A percentile compares a stretch with the other conserved stretches of the same genome.
phyloP scores from a whole-genome alignment of 352 stramenopile species.

The Phytopythium mirpurense region DNA sequence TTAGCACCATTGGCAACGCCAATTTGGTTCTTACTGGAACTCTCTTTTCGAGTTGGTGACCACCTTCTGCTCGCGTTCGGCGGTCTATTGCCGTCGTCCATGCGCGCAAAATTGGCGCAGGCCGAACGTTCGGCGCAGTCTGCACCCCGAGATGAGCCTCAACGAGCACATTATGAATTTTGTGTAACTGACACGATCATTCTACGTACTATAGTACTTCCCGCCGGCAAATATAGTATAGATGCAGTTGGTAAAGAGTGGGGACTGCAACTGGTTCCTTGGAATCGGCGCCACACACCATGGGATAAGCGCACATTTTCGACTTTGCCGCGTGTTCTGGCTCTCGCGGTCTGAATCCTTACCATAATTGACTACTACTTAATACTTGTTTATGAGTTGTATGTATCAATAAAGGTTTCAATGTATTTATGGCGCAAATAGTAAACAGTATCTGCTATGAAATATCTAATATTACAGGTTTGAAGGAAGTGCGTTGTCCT shows the following conservation, averaged over 20 bases:
- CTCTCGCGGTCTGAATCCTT: neutral
- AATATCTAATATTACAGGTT: neutral
- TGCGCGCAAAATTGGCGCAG: neutral
- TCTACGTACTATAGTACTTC: too few species aligned
- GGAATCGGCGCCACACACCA: neutral
- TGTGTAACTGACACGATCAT: too few species aligned
- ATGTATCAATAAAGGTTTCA: neutral
- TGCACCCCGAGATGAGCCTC: too few species aligned
- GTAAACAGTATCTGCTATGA: neutral
- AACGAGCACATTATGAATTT: too few species aligned
- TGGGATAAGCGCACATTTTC: neutral
- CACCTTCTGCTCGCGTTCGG: neutral
- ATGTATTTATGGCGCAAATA: neutral
- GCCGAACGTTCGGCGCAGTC: neutral
- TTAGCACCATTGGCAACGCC: too few species aligned
- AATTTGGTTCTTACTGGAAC: too few species aligned
- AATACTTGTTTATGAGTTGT: neutral
- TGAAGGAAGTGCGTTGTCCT: neutral
- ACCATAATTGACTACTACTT: neutral
- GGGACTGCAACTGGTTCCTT: constrained; percentile 1
- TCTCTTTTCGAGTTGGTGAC: too few species aligned
- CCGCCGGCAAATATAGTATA: too few species aligned
- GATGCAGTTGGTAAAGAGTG: constrained; percentile 5
- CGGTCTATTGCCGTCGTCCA: neutral
- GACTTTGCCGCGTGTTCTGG: neutral